Percentiles rank a stretch among this genome's conserved stretches.
phyloP scores from a whole-genome alignment of 768 basidiomycete genomes.

The Mycena pura region DNA sequence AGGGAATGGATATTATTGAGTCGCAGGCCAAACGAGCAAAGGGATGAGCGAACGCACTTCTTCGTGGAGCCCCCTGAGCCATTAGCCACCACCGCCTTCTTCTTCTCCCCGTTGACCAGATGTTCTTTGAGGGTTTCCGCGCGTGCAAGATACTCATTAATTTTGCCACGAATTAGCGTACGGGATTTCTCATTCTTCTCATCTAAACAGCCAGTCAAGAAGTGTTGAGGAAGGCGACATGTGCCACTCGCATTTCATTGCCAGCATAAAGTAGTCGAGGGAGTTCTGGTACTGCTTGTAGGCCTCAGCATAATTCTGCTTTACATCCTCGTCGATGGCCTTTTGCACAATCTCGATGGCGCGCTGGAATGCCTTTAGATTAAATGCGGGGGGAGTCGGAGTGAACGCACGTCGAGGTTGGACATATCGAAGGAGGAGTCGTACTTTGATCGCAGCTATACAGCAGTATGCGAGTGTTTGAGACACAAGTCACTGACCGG shows the following conservation, averaged over 20 bases:
- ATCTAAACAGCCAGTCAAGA: slow-evolving; percentile 50
- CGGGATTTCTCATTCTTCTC: slow-evolving; percentile 97
- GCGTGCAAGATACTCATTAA: slow-evolving; percentile 88
- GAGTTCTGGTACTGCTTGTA: slow-evolving; percentile 96
- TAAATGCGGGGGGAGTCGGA: background rate
- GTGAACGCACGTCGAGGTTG: slow-evolving; percentile 25
- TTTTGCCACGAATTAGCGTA: slow-evolving; percentile 82
- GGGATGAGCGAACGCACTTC: slow-evolving; percentile 43
- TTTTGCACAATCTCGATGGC: slow-evolving; percentile 92
- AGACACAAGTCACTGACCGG: no score
- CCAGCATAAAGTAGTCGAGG: slow-evolving; percentile 98
- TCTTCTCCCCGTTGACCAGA: slow-evolving; percentile 69
- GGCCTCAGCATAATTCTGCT: slow-evolving; percentile 92
- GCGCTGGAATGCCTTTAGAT: slow-evolving; percentile 33
- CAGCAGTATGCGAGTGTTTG: no score
- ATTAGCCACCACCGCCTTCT: slow-evolving; percentile 53
- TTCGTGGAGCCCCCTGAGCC: slow-evolving; percentile 53
- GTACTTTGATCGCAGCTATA: no score
- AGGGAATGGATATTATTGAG: slow-evolving; percentile 6
- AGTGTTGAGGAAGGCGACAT: background rate
- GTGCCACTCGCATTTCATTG: slow-evolving; percentile 78
- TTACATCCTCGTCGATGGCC: slow-evolving; percentile 92
- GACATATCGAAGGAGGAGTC: slow-evolving; percentile 17
- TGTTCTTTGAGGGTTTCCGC: slow-evolving; percentile 94
- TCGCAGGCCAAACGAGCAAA: background rate